Conservation (phyloP, 164 flowering plant species). For the Aristolochia fimbriata region DNA sequence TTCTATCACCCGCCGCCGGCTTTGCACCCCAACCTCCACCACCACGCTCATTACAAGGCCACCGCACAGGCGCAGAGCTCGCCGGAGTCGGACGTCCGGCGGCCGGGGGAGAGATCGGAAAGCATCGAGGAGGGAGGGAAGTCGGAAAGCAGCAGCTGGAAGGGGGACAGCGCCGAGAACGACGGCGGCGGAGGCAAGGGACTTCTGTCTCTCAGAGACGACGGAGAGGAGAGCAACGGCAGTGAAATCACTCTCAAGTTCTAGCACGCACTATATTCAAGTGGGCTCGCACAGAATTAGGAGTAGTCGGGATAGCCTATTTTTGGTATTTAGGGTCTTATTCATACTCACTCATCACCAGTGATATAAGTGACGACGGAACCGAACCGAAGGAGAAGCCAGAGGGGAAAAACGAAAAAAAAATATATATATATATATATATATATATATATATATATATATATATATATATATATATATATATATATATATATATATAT, state of each 20-base stretch:
- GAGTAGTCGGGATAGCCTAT: too few relatives aligned
- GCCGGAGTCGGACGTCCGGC: constrained; percentile 47
- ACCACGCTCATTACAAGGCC: constrained; percentile 32
- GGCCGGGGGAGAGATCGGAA: constrained; percentile 55
- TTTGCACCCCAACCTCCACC: constrained; percentile 38
- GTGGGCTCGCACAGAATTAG: too few relatives aligned
- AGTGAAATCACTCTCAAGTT: constrained; percentile 84
- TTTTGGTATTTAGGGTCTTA: too few relatives aligned
- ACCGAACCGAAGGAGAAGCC: too few relatives aligned
- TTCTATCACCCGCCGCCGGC: constrained; percentile 30
- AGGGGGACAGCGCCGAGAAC: constrained; percentile 42
- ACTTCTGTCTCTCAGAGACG: constrained; percentile 43
- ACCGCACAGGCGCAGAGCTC: constrained; percentile 46
- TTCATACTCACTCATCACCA: too few relatives aligned
- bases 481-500: too few relatives aligned
- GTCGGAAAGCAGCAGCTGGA: constrained; percentile 85
- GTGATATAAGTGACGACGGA: too few relatives aligned
- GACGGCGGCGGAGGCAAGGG: constrained; percentile 39
- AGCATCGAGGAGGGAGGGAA: constrained; percentile 78
- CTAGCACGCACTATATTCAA: too few relatives aligned
- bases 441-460: too few relatives aligned
- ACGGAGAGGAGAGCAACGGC: constrained; percentile 71
- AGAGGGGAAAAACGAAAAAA: too few relatives aligned
- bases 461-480: too few relatives aligned
- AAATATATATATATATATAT: too few relatives aligned